Base-by-base conservation (phyloP, 495 filamentous ascomycete species). In the Penicillium fimorum region DNA sequence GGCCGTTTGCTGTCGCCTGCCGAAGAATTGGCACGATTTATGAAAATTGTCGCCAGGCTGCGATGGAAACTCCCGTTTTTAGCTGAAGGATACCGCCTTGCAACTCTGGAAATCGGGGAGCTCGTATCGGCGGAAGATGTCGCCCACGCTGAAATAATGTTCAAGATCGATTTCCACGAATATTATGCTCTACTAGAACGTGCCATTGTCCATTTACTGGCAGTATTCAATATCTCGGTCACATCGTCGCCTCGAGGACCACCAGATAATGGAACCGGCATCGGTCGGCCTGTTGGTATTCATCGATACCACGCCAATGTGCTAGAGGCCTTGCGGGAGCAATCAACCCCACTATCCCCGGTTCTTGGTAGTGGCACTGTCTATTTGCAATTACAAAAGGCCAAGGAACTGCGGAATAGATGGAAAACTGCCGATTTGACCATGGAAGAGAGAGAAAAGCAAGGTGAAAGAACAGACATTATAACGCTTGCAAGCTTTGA, bases 161-260 rank as follows among this genome's bases (percentile, higher is more conserved):
- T 88, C 72, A 87, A 87, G 63, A 70, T 87, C 7, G 85, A 88
- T 58, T 88, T 87, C 58, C 82, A 85, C 70, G 85, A 88, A 57
- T 88, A 81, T 71, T 87, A 87, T 74, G 81, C 83, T 56, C 70
- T 86, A 1, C 73, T 87, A 17, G 85, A 88, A 66, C 80, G 84
- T 7, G 82, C 82, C 0, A 73, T 87, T 4, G 82, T 86, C 1
- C 83, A 85, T 47, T 66, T 86, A 5, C 74, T 86, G 24, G 78
- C 70, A 0, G 77, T 87, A 0, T 84, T 81, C 47, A 80, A 78
- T 15, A 76, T 87, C 3, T 55, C 55, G 0, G 71, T 86, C 1
- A 68, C 70, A 7, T 57, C 70, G 6, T 44, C 47, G 8, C 37
- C 22, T 9, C 29, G 49, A 12, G 32, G 5, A 7, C 35, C 33